Base-by-base conservation (phyloP, 208 protist genomes). In the Leishmania guyanensis region DNA sequence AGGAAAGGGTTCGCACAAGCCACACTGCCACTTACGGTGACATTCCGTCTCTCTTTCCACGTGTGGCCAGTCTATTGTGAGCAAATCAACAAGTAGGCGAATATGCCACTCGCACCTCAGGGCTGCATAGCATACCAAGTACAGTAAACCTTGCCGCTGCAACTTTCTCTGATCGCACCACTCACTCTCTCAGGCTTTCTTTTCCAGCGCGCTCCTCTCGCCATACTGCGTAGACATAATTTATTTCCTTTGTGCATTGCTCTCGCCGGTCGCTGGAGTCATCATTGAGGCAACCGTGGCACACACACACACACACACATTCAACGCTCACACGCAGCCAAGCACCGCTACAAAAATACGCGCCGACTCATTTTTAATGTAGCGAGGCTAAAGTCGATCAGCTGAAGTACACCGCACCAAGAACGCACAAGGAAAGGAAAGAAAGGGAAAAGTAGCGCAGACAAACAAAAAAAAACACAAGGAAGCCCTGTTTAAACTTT, bases 381-480 rank as follows among this genome's bases (percentile, higher is more conserved):
- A 5, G 29, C 20, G 62, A 39, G 14, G 36, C 39, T 29, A 72
- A 43, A 26, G 39, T 58, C 43, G 5, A 56, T 78, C 29, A 60
- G 43, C n/a, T 43, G 22, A 81, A 43, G 33, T 65, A n/a, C 22
- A 53, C 29, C 29, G 71, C 81, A 6, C 68, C 14, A 81, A 70
- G n/a, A 4, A n/a, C 22, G 16, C 20, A 71, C 3, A 50, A 64
- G 58, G 58, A n/a, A 64, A 64, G 26, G 58, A 64, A 17, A n/a
- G 26, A 64, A 64, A 64, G 26, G 58, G 58, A 64, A 64, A 64
- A n/a, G 26, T 5, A 64, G 22, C 16, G 58, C 58, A 64, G 26
- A 64, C 58, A 26, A 64, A 43, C 39, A 43, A 64, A 64, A 6
- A 39, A 66, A 39, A 29, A 20, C 12, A 20, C 2, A 50, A 46